Evolutionary conservation across 192 early-diverging fungal genomes (phyloP).

Genomic region (Backusella tarrabulga): DNA sequence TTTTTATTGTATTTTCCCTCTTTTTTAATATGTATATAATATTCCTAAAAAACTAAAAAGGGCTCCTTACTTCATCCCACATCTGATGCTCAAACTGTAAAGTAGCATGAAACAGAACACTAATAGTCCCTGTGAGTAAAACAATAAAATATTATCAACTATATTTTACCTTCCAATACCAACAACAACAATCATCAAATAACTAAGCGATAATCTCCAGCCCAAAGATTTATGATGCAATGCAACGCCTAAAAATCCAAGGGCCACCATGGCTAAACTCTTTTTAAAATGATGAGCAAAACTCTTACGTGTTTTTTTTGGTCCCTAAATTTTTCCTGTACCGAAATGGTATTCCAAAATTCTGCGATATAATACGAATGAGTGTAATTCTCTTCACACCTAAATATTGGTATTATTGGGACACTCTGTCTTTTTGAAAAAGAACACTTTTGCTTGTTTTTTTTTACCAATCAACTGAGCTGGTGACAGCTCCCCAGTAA

Average conservation of each 20-base stretch:
- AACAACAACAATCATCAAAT: slow-evolving; percentile 30
- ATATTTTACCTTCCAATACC: slow-evolving; percentile 27
- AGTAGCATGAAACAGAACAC: slow-evolving; percentile 32
- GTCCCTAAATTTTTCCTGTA: background rate
- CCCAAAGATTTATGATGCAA: slow-evolving; percentile 26
- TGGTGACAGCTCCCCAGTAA: slow-evolving; percentile 32
- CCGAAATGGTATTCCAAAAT: slow-evolving; percentile 35
- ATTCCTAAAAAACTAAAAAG: background rate
- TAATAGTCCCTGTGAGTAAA: background rate
- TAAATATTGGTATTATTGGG: background rate
- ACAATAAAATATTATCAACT: no score
- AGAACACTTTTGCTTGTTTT: background rate
- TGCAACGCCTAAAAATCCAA: slow-evolving; percentile 21
- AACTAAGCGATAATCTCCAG: slow-evolving; percentile 16
- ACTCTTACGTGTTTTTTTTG: background rate
- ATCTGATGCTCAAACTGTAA: slow-evolving; percentile 33
- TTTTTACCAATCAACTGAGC: slow-evolving; percentile 33
- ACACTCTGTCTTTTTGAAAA: background rate
- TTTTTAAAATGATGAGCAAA: background rate
- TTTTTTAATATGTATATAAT: background rate
- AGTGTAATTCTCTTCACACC: slow-evolving; percentile 34
- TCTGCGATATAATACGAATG: slow-evolving; percentile 33
- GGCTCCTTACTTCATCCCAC: slow-evolving; percentile 31
- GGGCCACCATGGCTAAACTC: slow-evolving; percentile 32
- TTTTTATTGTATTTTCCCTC: background rate